Conservation (phyloP, 2,329 filamentous ascomycete genomes). For the Pseudocercospora cruenta region DNA sequence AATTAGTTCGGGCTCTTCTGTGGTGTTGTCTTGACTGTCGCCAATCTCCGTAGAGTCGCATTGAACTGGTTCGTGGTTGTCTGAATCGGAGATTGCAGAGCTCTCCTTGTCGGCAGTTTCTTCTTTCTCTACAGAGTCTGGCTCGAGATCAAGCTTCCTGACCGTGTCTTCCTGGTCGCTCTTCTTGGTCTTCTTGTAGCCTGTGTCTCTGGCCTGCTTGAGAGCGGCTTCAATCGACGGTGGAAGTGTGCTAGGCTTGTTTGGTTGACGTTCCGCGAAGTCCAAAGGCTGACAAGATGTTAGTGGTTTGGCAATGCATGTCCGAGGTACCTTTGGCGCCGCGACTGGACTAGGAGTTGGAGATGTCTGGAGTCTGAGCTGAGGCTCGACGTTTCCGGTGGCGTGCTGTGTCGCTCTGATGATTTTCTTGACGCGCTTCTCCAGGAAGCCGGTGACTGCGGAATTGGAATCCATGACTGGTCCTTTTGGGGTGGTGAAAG, state of each 20-base stretch:
- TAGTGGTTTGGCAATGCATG: not conserved
- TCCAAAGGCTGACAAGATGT: not conserved
- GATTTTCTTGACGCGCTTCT: not conserved
- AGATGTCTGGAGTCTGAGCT: not conserved
- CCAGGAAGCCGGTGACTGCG: not conserved
- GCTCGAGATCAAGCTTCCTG: not conserved
- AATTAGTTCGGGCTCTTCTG: not conserved
- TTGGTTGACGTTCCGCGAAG: not conserved
- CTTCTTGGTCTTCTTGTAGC: not conserved
- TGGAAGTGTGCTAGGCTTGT: not conserved
- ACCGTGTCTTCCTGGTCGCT: not conserved
- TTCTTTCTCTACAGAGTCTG: not conserved
- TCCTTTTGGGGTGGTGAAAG: not conserved
- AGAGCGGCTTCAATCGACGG: not conserved
- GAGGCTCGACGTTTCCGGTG: not conserved
- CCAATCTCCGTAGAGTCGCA: not conserved
- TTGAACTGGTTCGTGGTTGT: not conserved
- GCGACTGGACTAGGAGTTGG: too few species aligned
- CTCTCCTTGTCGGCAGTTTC: not conserved
- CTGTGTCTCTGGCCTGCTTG: not conserved
- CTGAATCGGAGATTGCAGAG: not conserved
- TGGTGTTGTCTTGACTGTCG: not conserved
- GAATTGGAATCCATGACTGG: not conserved
- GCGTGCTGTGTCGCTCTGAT: not conserved
- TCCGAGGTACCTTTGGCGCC: not conserved